Percentiles rank a stretch among this genome's conserved stretches.
phyloP scores from a whole-genome alignment of 768 basidiomycete genomes.

The Leccinellum luteum region DNA sequence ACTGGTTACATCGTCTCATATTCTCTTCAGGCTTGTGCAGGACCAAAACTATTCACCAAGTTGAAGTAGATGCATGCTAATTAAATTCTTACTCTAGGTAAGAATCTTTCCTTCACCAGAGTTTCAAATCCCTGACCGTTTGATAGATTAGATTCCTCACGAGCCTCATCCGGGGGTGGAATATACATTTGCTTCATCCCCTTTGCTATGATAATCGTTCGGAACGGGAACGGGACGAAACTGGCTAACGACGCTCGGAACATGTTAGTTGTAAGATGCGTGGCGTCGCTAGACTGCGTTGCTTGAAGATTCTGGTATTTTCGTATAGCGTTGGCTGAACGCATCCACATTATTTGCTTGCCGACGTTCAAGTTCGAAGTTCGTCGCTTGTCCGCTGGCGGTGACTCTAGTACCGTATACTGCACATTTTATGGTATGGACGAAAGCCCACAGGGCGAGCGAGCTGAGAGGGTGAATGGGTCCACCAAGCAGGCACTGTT shows the following conservation, averaged over 20 bases:
- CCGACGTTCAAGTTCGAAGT: no score
- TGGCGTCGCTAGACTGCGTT: not conserved
- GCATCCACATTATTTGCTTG: no score
- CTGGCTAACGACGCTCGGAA: not conserved
- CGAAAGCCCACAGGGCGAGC: no score
- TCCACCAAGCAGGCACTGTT: no score
- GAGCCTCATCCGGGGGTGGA: slow-evolving; percentile 7
- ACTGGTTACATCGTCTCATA: not conserved
- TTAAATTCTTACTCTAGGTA: slow-evolving; percentile 18
- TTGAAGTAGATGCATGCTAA: slow-evolving; percentile 36
- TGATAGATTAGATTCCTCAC: slow-evolving; percentile 14
- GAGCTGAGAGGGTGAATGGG: no score
- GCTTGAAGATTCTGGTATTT: no score
- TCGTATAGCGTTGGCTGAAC: no score
- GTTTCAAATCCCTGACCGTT: not conserved
- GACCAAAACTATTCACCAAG: slow-evolving; percentile 81
- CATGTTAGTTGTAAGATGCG: not conserved
- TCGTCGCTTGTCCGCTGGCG: no score
- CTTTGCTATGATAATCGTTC: not conserved
- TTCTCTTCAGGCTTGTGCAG: slow-evolving; percentile 46
- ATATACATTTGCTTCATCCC: slow-evolving; percentile 5
- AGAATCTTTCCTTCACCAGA: not conserved
- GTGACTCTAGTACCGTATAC: no score
- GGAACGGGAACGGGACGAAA: not conserved
- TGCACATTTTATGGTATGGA: no score